Conservation (phyloP, 306 rosid genomes). For the Quercus mongolica region DNA sequence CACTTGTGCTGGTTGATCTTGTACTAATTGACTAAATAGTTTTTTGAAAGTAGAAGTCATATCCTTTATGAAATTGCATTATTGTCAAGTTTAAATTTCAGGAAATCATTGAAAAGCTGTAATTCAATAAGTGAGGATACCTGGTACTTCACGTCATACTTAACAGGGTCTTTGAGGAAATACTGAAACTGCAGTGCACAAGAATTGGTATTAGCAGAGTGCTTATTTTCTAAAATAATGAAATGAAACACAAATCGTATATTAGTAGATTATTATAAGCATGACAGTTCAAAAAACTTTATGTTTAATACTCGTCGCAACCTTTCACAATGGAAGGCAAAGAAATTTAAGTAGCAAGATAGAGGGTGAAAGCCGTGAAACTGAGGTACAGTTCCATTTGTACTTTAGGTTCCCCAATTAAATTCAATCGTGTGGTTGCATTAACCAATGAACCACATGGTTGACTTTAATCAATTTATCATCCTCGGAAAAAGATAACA, state of each 20-base stretch:
- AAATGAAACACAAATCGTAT: not conserved
- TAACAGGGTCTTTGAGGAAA: constrained; percentile 63
- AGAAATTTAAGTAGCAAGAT: not conserved
- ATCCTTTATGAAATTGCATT: not conserved
- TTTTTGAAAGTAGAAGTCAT: not conserved
- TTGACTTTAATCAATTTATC: no score
- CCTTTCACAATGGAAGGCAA: no score
- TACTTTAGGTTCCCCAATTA: no score
- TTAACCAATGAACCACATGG: no score
- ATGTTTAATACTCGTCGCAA: not conserved
- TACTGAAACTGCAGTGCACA: constrained; percentile 41
- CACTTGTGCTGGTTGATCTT: not conserved
- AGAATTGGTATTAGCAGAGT: not conserved
- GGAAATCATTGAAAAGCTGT: not conserved
- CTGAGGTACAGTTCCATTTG: no score
- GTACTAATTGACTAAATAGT: not conserved
- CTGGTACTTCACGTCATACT: constrained; percentile 65
- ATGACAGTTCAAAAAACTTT: no score
- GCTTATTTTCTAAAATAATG: not conserved
- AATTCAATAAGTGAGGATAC: constrained; percentile 14
- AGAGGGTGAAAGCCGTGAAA: no score
- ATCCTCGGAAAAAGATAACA: no score
- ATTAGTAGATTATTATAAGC: not conserved
- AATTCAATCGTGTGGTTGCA: no score
- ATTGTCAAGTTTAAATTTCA: not conserved